A percentile compares a stretch with the other conserved stretches of the same genome.
Conservation (phyloP, 73 alveolate species). For the Paramecium sexaurelia region DNA sequence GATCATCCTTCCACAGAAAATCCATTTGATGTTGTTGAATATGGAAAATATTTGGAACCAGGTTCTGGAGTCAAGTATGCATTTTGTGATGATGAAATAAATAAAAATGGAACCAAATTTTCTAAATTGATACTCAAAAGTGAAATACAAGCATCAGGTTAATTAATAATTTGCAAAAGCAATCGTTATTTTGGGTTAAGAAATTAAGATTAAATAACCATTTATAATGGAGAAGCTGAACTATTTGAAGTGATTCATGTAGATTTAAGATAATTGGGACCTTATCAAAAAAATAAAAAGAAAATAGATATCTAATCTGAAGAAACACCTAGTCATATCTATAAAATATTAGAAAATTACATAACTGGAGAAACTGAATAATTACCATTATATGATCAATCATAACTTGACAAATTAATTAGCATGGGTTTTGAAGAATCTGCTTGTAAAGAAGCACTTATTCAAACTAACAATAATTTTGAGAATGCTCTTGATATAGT, state of each 20-base stretch:
- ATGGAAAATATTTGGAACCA: constrained; percentile 1
- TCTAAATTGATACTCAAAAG: not conserved
- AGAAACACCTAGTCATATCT: constrained; percentile 24
- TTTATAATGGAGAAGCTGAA: constrained; percentile 35
- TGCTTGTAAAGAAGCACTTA: constrained; percentile 3
- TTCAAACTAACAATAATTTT: not conserved
- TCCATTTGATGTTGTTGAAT: not conserved
- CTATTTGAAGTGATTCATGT: not conserved
- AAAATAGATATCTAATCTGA: not conserved
- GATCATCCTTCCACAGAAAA: constrained; percentile 13
- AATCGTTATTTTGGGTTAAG: not conserved
- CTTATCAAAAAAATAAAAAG: not conserved
- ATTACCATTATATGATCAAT: not conserved
- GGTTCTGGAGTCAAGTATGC: constrained; percentile 12
- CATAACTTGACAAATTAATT: not conserved
- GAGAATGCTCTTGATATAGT: constrained; percentile 3
- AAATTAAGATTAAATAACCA: not conserved
- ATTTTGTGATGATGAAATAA: not conserved
- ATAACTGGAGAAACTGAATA: constrained; percentile 4
- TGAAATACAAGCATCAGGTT: not conserved
- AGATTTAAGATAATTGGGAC: constrained; percentile 43
- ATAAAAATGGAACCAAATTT: not conserved
- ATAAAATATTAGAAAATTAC: constrained; percentile 34
- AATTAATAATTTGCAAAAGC: not conserved
- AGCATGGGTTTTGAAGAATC: constrained; percentile 25